Percentiles rank a stretch among this genome's conserved stretches.
Evolutionary conservation across 345 rosid species (phyloP).

Genomic region (Eucalyptus sp.): DNA sequence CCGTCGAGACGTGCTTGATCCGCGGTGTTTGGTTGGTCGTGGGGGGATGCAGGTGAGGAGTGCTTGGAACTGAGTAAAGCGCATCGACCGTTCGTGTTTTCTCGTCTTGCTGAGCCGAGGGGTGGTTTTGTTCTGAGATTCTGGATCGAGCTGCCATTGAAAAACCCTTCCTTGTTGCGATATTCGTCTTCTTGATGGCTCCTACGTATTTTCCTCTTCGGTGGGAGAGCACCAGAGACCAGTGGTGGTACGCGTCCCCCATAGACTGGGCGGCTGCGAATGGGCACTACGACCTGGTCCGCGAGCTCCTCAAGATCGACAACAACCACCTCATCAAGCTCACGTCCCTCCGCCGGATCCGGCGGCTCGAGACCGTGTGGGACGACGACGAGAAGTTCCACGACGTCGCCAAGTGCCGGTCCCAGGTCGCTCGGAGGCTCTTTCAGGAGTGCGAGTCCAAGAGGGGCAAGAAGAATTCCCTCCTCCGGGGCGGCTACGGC

Average conservation of each 20-base stretch:
- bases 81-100: not conserved
- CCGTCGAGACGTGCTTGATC: not conserved
- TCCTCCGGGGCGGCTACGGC: constrained; percentile 65
- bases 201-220: constrained; percentile 81
- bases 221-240: constrained; percentile 98
- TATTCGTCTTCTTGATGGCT: constrained; percentile 13
- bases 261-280: constrained; percentile 96
- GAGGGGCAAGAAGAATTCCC: constrained; percentile 46
- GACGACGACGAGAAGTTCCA: constrained; percentile 82
- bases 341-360: constrained; percentile 85
- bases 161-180: not conserved
- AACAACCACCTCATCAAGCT: constrained; percentile 85
- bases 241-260: constrained; percentile 99
- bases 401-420: constrained; percentile 74
- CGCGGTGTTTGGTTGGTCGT: not conserved
- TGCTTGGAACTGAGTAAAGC: not conserved
- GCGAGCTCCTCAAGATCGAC: constrained; percentile 81
- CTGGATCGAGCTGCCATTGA: not conserved
- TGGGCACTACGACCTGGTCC: constrained; percentile 79
- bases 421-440: constrained; percentile 67
- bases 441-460: constrained; percentile 54
- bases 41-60: not conserved
- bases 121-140: not conserved
- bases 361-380: constrained; percentile 96
- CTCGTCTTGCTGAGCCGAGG: not conserved